Conservation (phyloP, 768 basidiomycete genomes). For the Boletus tomentosulus region DNA sequence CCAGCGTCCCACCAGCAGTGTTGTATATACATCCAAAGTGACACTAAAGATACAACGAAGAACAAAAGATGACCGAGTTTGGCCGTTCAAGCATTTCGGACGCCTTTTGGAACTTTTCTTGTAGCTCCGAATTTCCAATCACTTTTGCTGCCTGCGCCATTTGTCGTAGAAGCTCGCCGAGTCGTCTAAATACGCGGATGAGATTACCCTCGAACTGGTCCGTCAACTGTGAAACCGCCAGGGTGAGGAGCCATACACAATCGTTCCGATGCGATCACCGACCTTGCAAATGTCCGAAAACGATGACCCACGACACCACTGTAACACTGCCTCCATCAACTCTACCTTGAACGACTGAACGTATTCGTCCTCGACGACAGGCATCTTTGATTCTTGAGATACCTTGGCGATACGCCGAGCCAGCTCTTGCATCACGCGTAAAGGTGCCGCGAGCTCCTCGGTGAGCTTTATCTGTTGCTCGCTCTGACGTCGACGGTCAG, state of each 20-base stretch:
- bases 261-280: not conserved
- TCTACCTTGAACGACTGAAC: slow-evolving; percentile 97
- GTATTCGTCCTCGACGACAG: slow-evolving; percentile 90
- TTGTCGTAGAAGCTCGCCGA: slow-evolving; percentile 92
- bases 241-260: not conserved
- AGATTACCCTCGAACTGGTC: slow-evolving; percentile 97
- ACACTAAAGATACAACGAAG: slow-evolving; percentile 72
- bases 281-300: slow-evolving; percentile 98
- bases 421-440: slow-evolving; percentile 93
- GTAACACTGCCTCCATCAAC: slow-evolving; percentile 95
- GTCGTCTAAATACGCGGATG: slow-evolving; percentile 91
- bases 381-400: slow-evolving; percentile 87
- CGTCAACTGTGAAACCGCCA: slow-evolving; percentile 57
- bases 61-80: slow-evolving; percentile 91
- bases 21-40: not conserved
- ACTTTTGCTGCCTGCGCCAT: slow-evolving; percentile 96
- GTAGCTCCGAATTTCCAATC: slow-evolving; percentile 90
- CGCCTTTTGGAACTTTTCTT: slow-evolving; percentile 89
- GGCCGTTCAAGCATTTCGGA: slow-evolving; percentile 92
- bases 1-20: no score
- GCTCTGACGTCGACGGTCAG: slow-evolving; percentile 46
- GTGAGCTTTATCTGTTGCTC: slow-evolving; percentile 82
- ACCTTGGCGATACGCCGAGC: slow-evolving; percentile 96
- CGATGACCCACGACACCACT: slow-evolving; percentile 97
- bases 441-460: slow-evolving; percentile 89